Percentiles rank a stretch among this genome's conserved stretches.
These are phyloP conservation scores for Rhizoctonia solani DNA, from an alignment of 1,284 basidiomycete species.

Conservation along the genomic window DNA sequence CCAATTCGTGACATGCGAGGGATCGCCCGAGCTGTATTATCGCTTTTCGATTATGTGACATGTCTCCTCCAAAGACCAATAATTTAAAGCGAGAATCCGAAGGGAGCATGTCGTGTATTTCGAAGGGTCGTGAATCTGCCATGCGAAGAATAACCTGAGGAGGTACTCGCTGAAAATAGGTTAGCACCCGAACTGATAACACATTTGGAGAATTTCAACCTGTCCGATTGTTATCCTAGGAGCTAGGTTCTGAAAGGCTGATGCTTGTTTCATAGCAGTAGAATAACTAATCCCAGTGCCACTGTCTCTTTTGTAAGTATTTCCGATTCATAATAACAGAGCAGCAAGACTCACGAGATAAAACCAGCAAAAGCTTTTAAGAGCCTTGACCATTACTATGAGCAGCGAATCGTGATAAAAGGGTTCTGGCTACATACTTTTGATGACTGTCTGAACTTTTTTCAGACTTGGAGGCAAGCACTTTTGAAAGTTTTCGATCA, in stretches of 20 bases:
- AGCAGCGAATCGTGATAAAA: too few relatives aligned
- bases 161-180: constrained; percentile 52
- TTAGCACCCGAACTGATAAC: background rate
- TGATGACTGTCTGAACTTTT: too few relatives aligned
- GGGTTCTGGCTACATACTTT: too few relatives aligned
- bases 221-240: constrained; percentile 58
- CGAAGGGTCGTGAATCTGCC: constrained; percentile 62
- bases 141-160: constrained; percentile 65
- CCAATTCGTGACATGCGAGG: too few relatives aligned
- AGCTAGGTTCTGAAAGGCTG: constrained; percentile 53
- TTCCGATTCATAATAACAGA: background rate
- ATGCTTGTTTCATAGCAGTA: constrained; percentile 56
- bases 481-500: background rate
- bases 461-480: too few relatives aligned
- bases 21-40: too few relatives aligned
- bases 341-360: background rate
- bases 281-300: constrained; percentile 68
- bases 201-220: constrained; percentile 26
- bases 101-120: constrained; percentile 70
- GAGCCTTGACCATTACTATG: background rate
- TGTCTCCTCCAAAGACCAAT: constrained; percentile 63
- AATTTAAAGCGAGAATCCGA: constrained; percentile 73
- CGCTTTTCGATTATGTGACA: too few relatives aligned
- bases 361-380: background rate
- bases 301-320: background rate